Percentiles rank a stretch among this genome's conserved stretches.
phyloP scores from a whole-genome alignment of 2,329 filamentous ascomycete genomes.

The Colletotrichum plurivorum region DNA sequence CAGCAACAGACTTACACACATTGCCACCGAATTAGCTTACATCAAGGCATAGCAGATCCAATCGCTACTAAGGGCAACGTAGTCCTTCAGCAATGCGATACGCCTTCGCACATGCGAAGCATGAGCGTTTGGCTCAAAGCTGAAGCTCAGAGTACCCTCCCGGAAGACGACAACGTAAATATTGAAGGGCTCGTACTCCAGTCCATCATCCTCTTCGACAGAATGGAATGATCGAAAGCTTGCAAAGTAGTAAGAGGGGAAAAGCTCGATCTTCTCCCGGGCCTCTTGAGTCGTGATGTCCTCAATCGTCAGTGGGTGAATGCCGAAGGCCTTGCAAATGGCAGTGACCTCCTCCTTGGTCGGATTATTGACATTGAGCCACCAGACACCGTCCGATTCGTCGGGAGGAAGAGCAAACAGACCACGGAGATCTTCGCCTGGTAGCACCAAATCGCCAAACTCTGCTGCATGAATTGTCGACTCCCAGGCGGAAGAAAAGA shows the following conservation, averaged over 20 bases:
- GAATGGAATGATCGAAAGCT: conserved; percentile 94
- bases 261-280: conserved; percentile 98
- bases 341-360: conserved; percentile 89
- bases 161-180: conserved; percentile 98
- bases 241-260: conserved; percentile 97
- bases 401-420: conserved; percentile 80
- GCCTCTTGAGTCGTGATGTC: conserved; percentile 97
- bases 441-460: conserved; percentile 88
- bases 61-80: conserved; percentile 93
- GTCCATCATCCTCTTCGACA: conserved; percentile 82
- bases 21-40: conserved; percentile 63
- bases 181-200: conserved; percentile 94
- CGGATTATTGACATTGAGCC: conserved; percentile 94
- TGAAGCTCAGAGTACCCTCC: conserved; percentile 95
- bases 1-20: conserved; percentile 40
- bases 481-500: conserved; percentile 96
- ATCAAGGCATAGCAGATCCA: conserved; percentile 99
- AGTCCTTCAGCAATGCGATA: conserved; percentile 94
- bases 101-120: conserved; percentile 90
- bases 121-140: conserved; percentile 89
- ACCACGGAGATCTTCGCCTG: conserved; percentile 89
- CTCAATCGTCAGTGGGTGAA: conserved; percentile 95
- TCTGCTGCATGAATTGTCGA: conserved; percentile 93
- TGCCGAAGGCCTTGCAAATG: conserved; percentile 93
- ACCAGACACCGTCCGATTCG: conserved; percentile 90